Base-by-base conservation (phyloP, 495 filamentous ascomycete genomes). In the Pseudevernia furfuracea region DNA sequence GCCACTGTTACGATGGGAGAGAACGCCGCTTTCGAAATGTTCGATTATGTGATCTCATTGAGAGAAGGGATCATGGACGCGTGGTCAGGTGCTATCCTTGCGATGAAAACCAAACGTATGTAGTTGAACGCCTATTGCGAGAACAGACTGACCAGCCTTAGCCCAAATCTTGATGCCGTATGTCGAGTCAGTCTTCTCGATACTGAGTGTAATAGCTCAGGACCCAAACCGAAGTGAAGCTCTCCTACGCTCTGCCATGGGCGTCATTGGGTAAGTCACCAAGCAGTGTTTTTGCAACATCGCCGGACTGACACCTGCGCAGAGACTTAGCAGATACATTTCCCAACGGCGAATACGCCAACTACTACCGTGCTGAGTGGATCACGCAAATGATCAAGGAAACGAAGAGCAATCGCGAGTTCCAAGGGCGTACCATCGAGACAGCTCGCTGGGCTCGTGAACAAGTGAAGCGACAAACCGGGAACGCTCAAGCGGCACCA, bases 31-130 rank as follows among this genome's bases (percentile, higher is more conserved):
- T 91, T 90, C 63, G 94, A 98, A 69, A 95, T 96, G 87, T 83
- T 92, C 39, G 93, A 97, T 74, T 98, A 98, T 71, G 85, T 98
- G 66, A 84, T 95, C 66, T 95, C 92, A 21, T 83, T 98, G 59
- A 86, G 94, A 62, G 94, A 98, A 73, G 94, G 93, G 70, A 96
- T 97, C 64, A 96, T 97, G 89, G 94, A 98, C 82, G 94, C 94
- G 21, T 98, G 96, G 91, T 92, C 90, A 72, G 94, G 94, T 70
- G 92, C 93, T 56, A 89, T 98, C 66, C 84, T 92, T 72, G 91
- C 94, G 39, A 89, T 97, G 86, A 96, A 93, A 83, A 82, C 82
- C 75, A 91, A 92, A 75, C 83, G 88, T 91, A 75, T 74, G 85
- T 48, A 37, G 7, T 19, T 23, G 36, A 37, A 32, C 32, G 61